Base-by-base conservation (phyloP, 768 basidiomycete genomes). In the Stropharia rugosoannulata region DNA sequence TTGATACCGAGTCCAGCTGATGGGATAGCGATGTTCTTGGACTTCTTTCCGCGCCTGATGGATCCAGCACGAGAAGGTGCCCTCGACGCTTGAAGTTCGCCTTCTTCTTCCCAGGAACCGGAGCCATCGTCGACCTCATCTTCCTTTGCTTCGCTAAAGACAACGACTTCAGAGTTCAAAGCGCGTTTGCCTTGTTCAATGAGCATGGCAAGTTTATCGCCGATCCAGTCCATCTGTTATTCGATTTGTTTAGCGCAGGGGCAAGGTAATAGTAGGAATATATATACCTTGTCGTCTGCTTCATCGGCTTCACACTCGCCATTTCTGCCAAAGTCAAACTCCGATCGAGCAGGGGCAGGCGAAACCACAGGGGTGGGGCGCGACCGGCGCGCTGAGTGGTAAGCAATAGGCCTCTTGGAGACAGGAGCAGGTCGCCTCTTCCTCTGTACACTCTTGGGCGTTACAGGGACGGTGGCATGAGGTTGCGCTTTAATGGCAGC, bases 151-250 rank as follows among this genome's bases (percentile, higher is more conserved):
- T 91, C 90, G 57, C 84, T 85, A 80, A 85, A 82, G 4, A 91
- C 82, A 8, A 93, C 90, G 13, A 94, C 78, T 66, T 93, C 90
- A n/a, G 80, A 75, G 12, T 80, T 82, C 6, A 94, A 77, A 0
- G 92, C 92, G 44, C 80, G 83, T 65, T 89, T 85, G 13, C 92
- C 92, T 62, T 93, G 84, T 63, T 85, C 83, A 59, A 94, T 93
- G 49, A 93, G 80, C 57, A 71, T 72, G 25, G 81, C 69, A 29
- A 94, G 79, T 59, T 81, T 83, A 59, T 81, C 84, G 16, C 88
- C 87, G 56, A 93, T 87, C 88, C 88, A 90, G 61, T 90, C 88
- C 87, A 93, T 92, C 79, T 91, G 63, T n/a, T 50, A 22, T 46
- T 39, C 29, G 32, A 54, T 18, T 54, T 50, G 8, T 1, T 39